Conservation (phyloP, 179 eudicot genomes). For the Silene coronaria region DNA sequence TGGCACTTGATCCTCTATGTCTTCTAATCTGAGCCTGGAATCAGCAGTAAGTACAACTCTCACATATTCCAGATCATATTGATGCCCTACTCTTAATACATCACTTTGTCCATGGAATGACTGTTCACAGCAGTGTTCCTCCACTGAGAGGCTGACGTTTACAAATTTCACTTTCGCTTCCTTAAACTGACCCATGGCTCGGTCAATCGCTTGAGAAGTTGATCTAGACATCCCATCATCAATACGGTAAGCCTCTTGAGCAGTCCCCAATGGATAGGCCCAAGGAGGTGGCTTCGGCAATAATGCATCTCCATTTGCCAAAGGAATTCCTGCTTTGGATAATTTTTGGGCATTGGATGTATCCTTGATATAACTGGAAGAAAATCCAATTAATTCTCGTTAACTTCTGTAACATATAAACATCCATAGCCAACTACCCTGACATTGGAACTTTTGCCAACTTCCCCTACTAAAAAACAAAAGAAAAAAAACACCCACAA, state of each 20-base stretch:
- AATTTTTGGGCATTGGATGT: conserved; percentile 57
- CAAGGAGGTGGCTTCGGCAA: conserved; percentile 97
- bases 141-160: conserved; percentile 61
- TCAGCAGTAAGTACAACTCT: conserved; percentile 86
- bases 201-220: conserved; percentile 91
- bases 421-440: background rate
- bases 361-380: conserved; percentile 61
- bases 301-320: conserved; percentile 92
- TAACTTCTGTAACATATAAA: conserved; percentile 4
- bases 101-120: conserved; percentile 36
- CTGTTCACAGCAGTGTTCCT: conserved; percentile 42
- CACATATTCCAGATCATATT: conserved; percentile 57
- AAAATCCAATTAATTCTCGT: conserved; percentile 10
- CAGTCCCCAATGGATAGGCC: conserved; percentile 82
- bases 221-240: conserved; percentile 92
- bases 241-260: conserved; percentile 57
- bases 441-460: background rate
- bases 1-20: conserved; percentile 77
- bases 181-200: conserved; percentile 85
- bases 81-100: conserved; percentile 33
- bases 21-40: conserved; percentile 83
- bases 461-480: background rate
- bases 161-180: conserved; percentile 90
- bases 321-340: conserved; percentile 86
- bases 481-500: background rate